A percentile compares a stretch with the other conserved stretches of the same genome.
Evolutionary conservation across 2,329 filamentous ascomycete species (phyloP).

Genomic region (Fusarium sp.): DNA sequence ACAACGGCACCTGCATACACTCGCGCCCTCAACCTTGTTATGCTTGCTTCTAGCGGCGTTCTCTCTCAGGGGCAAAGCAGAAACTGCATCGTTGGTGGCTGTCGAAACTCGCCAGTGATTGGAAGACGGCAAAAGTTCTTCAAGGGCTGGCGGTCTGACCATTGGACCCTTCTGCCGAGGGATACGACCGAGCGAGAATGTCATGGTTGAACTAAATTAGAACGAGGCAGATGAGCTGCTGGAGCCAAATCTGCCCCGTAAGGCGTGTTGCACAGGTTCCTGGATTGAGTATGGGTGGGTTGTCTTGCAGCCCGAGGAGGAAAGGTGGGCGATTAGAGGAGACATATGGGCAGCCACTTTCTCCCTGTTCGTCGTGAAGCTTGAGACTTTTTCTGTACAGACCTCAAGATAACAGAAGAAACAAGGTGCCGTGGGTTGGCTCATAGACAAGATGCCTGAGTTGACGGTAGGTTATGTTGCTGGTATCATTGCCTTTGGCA

Average conservation of each 20-base stretch:
- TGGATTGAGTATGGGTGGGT: neutral
- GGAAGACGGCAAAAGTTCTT: neutral
- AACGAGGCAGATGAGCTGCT: neutral
- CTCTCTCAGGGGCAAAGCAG: constrained; percentile 1
- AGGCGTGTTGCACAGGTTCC: constrained; percentile 1
- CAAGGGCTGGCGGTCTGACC: neutral
- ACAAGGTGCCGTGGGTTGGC: neutral
- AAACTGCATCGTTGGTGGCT: constrained; percentile 7
- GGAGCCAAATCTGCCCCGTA: neutral
- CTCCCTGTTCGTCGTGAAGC: neutral
- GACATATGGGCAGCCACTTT: constrained; percentile 6
- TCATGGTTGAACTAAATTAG: neutral
- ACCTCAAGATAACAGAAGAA: neutral
- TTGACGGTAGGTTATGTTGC: constrained; percentile 39
- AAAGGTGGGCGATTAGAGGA: neutral
- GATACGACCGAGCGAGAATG: constrained; percentile 1
- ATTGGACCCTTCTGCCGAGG: neutral
- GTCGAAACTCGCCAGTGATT: neutral
- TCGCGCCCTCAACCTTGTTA: neutral
- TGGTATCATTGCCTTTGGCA: constrained; percentile 38
- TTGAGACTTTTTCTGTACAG: neutral
- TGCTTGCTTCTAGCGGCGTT: constrained; percentile 1
- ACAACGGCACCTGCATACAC: neutral
- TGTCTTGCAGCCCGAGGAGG: neutral
- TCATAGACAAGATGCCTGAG: constrained; percentile 24